Evolutionary conservation across 1,139 yeast genomes (phyloP), one percentile per base, ranked within the genome.

Genomic region (Yamadazyma spencermartinsiae): DNA sequence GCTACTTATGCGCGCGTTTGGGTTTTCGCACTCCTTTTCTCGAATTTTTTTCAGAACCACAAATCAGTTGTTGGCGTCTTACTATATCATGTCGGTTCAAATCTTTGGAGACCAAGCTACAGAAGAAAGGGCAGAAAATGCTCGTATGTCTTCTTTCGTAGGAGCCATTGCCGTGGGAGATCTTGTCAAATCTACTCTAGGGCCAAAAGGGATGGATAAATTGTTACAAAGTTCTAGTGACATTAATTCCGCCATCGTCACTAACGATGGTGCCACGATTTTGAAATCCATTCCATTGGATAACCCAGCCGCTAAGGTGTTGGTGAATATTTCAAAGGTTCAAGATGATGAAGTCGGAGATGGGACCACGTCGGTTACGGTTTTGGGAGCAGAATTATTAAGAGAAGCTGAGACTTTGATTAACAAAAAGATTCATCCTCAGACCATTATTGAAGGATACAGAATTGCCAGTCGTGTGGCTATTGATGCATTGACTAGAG

Each of bases 111-210:
- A 94, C 62, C 96, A 92, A 65, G 98, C 94, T 41, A 84, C 94
- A 7, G 98, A 92, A 65, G 98, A 92, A 65, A 79, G 98, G 54
- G 98, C 94, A 29, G 98, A 92, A 65, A 90, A 90, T 67, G 98
- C 98, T 38, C 89, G 98, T 69, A 74, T 89, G 71, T 86, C 96
- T 10, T 90, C 98, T 3, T 92, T 92, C 66, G 96, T 92, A 15
- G 98, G 98, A 36, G 98, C 98, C 48, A 92, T 92, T 61, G 98
- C 98, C 30, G 98, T 92, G 19, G 98, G 98, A 36, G 98, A 92
- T 62, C 74, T 92, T 46, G 98, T 92, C 33, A 92, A 94, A 64
- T 82, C 96, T 24, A 94, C 98, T 3, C 72, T 92, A 50, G 98
- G 98, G 9, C 98, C 98, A 48, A 92, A 92, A 63, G 98, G 98